Base-by-base conservation (phyloP, 768 basidiomycete genomes). In the Tricholoma terreum region DNA sequence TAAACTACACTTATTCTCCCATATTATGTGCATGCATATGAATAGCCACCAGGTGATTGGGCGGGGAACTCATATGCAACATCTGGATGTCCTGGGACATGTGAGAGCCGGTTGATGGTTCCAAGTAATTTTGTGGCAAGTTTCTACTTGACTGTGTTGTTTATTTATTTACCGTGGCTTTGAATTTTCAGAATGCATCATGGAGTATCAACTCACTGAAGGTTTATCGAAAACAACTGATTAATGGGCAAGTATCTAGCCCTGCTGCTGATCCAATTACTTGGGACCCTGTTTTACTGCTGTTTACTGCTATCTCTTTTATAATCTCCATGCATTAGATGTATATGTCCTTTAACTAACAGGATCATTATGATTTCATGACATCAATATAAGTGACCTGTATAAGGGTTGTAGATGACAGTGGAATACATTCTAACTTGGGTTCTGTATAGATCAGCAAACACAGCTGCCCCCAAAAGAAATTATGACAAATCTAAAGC, bases 191-290 rank as follows among this genome's bases (percentile, higher is more conserved):
- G 89, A 90, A 90, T 68, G 89, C 90, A 0, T 81, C 85, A 0
- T 92, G 90, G 89, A 83, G 79, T 59, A 91, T 92, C 64, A 92
- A 91, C 65, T 83, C 77, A 4, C 75, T 92, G 42, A 89, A 89
- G 66, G 86, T 92, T 19, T 92, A 89, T 70, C 77, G 77, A 58
- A 84, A 85, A 65, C 80, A 83, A 64, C 67, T 67, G 8, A 64
- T 89, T 38, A 67, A 71, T 9, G 77, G 74, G 10, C 63, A 63
- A 27, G 66, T 78, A 22, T 71, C 71, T 12, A 61, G 62, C 33
- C 21, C 58, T 34, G 33, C 58, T 6, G n/a, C 46, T 31, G 15
- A 31, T 31, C 27, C n/a, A 31, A 10, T 17, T 17, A n/a, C 46
- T 31, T 49, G 46, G 46, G 46, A 49, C 27, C 15, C 9, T 49